A percentile compares a stretch with the other conserved stretches of the same genome.
Evolutionary conservation across 2,329 filamentous ascomycete species (phyloP).

Genomic region (Stagonosporopsis rhizophila): DNA sequence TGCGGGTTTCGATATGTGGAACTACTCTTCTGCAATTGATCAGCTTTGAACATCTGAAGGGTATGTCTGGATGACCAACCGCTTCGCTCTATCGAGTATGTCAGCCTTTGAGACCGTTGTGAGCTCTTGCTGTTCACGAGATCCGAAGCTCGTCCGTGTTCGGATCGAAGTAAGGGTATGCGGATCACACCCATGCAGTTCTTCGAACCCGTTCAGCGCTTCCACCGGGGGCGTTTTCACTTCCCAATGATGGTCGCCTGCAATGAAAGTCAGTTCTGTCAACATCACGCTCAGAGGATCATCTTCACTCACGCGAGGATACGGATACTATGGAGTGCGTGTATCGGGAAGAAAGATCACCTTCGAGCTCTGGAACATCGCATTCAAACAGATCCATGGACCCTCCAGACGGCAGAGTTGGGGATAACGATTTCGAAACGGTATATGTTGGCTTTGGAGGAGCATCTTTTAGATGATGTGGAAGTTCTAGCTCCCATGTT

Average conservation of each 20-base stretch:
- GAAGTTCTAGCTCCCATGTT: conserved; percentile 12
- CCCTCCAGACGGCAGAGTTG: conserved; percentile 43
- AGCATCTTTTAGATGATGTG: conserved; percentile 34
- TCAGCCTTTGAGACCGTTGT: conserved; percentile 7
- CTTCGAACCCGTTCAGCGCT: conserved; percentile 30
- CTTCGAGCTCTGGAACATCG: conserved; percentile 42
- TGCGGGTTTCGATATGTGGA: conserved; percentile 27
- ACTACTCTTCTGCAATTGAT: conserved; percentile 9
- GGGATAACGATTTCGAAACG: conserved; percentile 38
- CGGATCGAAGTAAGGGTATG: conserved; percentile 36
- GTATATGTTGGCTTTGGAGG: conserved; percentile 41
- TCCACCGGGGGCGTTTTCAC: conserved; percentile 29
- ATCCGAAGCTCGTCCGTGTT: conserved; percentile 32
- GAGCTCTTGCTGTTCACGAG: conserved; percentile 19
- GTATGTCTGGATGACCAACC: background rate
- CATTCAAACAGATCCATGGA: conserved; percentile 37
- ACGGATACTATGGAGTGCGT: conserved; percentile 39
- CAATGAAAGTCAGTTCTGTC: conserved; percentile 10
- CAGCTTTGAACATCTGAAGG: background rate
- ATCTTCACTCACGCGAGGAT: conserved; percentile 34
- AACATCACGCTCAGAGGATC: background rate
- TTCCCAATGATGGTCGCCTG: conserved; percentile 40
- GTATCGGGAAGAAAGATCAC: conserved; percentile 38
- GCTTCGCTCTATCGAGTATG: conserved; percentile 23
- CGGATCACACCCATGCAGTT: conserved; percentile 35